A percentile compares a stretch with the other conserved stretches of the same genome.
Evolutionary conservation across 2,329 filamentous ascomycete species (phyloP).

Genomic region (Aureobasidium sp.): DNA sequence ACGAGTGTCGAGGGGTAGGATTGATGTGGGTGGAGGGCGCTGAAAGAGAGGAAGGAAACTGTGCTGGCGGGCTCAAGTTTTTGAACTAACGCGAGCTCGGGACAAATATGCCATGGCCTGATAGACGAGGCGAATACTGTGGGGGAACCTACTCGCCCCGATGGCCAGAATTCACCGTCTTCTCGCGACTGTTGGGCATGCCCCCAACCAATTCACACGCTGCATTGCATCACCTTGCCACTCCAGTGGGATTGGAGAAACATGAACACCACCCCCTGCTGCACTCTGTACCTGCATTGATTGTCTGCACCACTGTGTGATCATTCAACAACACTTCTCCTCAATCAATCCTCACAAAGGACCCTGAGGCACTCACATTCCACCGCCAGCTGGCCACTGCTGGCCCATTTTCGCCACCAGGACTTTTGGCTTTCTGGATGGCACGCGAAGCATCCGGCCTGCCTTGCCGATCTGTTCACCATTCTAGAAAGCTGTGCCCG

Average conservation of each 20-base stretch:
- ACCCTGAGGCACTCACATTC: conserved; percentile 2
- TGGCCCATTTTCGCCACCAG: not conserved
- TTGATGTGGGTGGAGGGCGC: not conserved
- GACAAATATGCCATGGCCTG: conserved; percentile 10
- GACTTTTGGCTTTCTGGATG: conserved; percentile 6
- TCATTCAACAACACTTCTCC: not conserved
- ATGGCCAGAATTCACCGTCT: conserved; percentile 9
- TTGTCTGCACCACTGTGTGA: not conserved
- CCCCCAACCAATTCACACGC: conserved; percentile 9
- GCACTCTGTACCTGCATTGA: conserved; percentile 9
- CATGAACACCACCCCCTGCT: not conserved
- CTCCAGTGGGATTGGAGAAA: not conserved
- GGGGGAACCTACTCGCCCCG: not conserved
- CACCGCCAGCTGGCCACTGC: conserved; percentile 3
- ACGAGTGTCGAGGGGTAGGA: conserved; percentile 12
- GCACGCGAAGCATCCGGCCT: conserved; percentile 11
- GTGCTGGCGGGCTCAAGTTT: conserved; percentile 7
- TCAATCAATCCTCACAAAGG: not conserved
- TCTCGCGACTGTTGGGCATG: not conserved
- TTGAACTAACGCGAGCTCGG: conserved; percentile 9
- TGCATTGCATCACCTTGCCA: conserved; percentile 11
- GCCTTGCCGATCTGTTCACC: conserved; percentile 4
- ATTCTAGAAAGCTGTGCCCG: conserved; percentile 11
- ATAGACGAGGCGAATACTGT: conserved; percentile 11
- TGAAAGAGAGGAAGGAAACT: conserved; percentile 3